Percentiles rank a stretch among this genome's conserved stretches.
Evolutionary conservation across 768 basidiomycete species (phyloP).

Genomic region (Pleurotus cornucopiae): DNA sequence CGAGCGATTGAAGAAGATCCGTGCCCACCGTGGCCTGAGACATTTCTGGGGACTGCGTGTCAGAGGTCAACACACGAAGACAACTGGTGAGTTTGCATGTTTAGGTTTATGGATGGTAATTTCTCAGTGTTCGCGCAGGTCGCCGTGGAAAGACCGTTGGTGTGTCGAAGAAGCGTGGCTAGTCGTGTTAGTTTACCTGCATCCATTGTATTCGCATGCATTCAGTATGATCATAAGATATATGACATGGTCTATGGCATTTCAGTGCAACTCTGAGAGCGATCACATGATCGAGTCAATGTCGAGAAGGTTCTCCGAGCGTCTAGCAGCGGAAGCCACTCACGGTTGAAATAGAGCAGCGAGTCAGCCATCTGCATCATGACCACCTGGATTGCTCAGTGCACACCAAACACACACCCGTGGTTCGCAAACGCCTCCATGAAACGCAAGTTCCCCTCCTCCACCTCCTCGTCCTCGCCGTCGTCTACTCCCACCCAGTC

Average conservation of each 20-base stretch:
- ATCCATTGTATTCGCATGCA: not conserved
- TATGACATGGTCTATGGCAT: not conserved
- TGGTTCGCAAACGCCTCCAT: conserved; percentile 35
- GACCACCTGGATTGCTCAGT: conserved; percentile 19
- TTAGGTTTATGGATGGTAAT: not conserved
- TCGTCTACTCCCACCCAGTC: conserved; percentile 11
- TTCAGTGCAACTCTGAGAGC: not conserved
- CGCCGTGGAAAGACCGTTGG: conserved; percentile 95
- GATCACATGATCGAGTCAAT: not conserved
- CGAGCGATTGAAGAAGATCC: conserved; percentile 98
- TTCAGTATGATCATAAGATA: too few species aligned
- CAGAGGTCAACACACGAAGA: conserved; percentile 99
- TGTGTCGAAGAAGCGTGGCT: conserved; percentile 88
- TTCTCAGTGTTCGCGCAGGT: conserved; percentile 37
- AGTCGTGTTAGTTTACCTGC: conserved; percentile 15
- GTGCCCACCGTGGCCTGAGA: conserved; percentile 90
- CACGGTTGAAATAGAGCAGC: conserved; percentile 1
- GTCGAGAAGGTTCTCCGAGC: conserved; percentile 6
- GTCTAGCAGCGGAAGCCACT: not conserved
- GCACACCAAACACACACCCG: conserved; percentile 31
- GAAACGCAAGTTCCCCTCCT: conserved; percentile 36
- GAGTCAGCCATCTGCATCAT: not conserved
- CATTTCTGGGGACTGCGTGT: conserved; percentile 96
- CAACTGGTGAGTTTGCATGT: conserved; percentile 63
- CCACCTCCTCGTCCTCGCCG: conserved; percentile 9